These are phyloP conservation scores for Neoboletus subvelutipes DNA, from an alignment of 768 basidiomycete genomes.

Conservation along the genomic window DNA sequence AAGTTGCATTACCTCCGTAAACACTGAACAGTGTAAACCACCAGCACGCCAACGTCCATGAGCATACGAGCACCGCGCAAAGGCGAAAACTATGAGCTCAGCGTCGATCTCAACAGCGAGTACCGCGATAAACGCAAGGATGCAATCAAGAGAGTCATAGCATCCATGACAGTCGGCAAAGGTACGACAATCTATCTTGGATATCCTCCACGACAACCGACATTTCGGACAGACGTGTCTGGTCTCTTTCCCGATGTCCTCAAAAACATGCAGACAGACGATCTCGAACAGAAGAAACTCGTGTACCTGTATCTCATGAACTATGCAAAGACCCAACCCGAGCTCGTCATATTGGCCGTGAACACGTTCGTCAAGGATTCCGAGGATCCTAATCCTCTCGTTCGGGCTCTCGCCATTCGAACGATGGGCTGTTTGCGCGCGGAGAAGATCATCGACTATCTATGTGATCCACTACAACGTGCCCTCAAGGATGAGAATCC, in stretches of 20 bases:
- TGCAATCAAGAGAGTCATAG: constrained; percentile 97
- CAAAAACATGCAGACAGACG: constrained; percentile 99
- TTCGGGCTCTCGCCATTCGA: constrained; percentile 92
- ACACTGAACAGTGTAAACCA: too few species aligned
- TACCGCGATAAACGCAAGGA: constrained; percentile 95
- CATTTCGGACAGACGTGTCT: constrained; percentile 61
- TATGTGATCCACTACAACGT: constrained; percentile 92
- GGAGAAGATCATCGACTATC: constrained; percentile 98
- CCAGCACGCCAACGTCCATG: constrained; percentile 27
- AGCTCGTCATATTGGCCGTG: constrained; percentile 97
- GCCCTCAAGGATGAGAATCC: constrained; percentile 94
- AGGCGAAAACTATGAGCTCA: constrained; percentile 97
- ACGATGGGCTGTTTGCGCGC: constrained; percentile 98
- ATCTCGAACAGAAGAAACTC: constrained; percentile 99
- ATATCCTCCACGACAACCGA: constrained; percentile 8
- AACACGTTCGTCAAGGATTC: constrained; percentile 99
- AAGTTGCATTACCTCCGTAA: neutral
- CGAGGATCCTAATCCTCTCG: constrained; percentile 94
- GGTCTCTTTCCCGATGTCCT: constrained; percentile 97
- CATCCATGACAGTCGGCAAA: constrained; percentile 99
- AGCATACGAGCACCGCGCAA: constrained; percentile 59
- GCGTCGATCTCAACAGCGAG: constrained; percentile 95
- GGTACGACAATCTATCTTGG: constrained; percentile 45
- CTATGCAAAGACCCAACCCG: constrained; percentile 98
- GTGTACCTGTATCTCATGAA: constrained; percentile 99